Percentiles rank a stretch among this genome's conserved stretches.
Evolutionary conservation across 2,329 filamentous ascomycete genomes (phyloP).

Genomic region (Pseudogymnoascus sp.): DNA sequence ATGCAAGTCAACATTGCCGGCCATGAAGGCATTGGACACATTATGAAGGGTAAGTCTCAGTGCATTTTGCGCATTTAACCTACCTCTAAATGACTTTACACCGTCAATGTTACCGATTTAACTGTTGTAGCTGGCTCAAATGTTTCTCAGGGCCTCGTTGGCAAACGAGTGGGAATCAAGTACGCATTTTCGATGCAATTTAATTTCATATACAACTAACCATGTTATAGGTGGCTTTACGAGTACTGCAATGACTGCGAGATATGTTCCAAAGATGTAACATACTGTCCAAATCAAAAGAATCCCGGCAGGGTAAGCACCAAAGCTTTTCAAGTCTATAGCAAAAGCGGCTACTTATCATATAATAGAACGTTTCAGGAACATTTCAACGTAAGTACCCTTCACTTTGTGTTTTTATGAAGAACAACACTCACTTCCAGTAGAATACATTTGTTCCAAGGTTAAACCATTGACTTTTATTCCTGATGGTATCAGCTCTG

Average conservation of each 20-base stretch:
- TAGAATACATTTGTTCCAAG: not conserved
- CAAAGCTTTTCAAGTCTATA: not conserved
- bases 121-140: not conserved
- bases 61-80: not conserved
- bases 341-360: not conserved
- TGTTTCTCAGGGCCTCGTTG: not conserved
- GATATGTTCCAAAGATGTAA: not conserved
- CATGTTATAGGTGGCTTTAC: not conserved
- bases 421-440: not conserved
- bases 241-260: not conserved
- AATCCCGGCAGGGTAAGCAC: not conserved
- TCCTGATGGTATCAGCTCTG: not conserved
- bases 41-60: not conserved
- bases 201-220: not conserved
- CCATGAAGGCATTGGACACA: slow-evolving; percentile 5
- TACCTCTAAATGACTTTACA: not conserved
- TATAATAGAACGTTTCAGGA: not conserved
- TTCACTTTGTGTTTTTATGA: not conserved
- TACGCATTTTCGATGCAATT: not conserved
- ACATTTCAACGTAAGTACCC: not conserved
- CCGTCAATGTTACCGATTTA: not conserved
- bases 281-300: not conserved
- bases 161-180: not conserved
- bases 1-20: not conserved
- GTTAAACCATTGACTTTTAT: not conserved